Evolutionary conservation across 192 early-diverging fungal genomes (phyloP), one percentile per base, ranked within the genome.

Genomic region (Coemansia sp.): DNA sequence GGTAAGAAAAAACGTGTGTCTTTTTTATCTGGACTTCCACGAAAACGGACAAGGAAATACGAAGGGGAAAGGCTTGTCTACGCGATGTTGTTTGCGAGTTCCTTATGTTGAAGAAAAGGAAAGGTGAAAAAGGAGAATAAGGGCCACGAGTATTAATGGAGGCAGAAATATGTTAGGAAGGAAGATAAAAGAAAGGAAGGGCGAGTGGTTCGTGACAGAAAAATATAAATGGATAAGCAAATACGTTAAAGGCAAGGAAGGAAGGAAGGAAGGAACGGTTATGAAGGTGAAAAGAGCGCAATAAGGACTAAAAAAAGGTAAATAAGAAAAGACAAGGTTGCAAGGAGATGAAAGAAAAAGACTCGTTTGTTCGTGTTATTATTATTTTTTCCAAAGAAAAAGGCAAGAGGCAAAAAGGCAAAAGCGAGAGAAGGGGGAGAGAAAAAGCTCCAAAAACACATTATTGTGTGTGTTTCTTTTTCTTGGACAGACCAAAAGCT

Each of bases 81-180:
- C 52, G 9, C 7, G 5, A 26, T 10, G 6, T 11, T 54, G 21
- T 23, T 54, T 9, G 52, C 23, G 11, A 18, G 49, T 50, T 50
- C 49, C 15, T 9, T 26, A 12, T 54, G 52, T 12, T 26, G 9
- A 26, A 15, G 12, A 18, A 4, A 41, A 58, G 37, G 9, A n/a
- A 10, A 8, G 26, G 21, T 37, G 56, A 26, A n/a, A 52, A 67
- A 41, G 53, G 19, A 42, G 41, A 11, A 32, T 32, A 32, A 32
- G 4, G 32, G 32, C 32, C 32, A 32, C 32, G 32, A 32, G 32
- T 43, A 43, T 58, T 5, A 37, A 71, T 32, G 32, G 32, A 52
- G 38, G 23, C 13, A 40, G 50, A 56, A 43, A 32, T 65, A 59
- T 57, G 64, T 54, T 59, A 57, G 40, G 16, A 61, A 21, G 21